Conservation (phyloP, 1,139 yeast species). For the Debaryomyces coudertii region DNA sequence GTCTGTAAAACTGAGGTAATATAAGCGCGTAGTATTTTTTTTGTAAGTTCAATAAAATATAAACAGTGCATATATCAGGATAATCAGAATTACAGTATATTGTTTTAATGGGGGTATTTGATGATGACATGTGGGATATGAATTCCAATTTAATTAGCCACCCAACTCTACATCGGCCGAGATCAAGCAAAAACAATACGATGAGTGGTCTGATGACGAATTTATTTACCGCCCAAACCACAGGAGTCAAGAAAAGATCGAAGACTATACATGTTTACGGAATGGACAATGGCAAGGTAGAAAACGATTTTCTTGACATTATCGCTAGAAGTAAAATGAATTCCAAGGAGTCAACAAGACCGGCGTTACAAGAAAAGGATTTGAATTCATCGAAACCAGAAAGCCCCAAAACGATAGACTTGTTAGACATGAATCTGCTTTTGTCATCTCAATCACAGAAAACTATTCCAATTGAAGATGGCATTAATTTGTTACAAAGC, state of each 20-base stretch:
- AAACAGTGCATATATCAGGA: background rate
- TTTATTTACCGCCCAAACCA: constrained; percentile 4
- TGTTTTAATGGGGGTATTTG: constrained; percentile 11
- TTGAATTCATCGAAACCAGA: background rate
- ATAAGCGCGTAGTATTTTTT: constrained; percentile 2
- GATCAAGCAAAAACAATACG: constrained; percentile 6
- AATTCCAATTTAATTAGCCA: background rate
- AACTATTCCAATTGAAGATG: constrained; percentile 5
- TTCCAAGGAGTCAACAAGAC: background rate
- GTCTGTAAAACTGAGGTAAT: background rate
- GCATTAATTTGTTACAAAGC: constrained; percentile 2
- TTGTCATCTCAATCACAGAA: constrained; percentile 12
- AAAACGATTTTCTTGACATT: constrained; percentile 14
- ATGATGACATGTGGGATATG: constrained; percentile 14
- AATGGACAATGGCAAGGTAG: constrained; percentile 3
- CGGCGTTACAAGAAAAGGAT: constrained; percentile 5
- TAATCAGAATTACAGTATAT: background rate
- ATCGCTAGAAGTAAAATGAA: constrained; percentile 10
- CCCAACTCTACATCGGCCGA: constrained; percentile 7
- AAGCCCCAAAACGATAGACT: constrained; percentile 5
- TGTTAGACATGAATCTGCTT: constrained; percentile 11
- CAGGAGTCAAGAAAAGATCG: constrained; percentile 5
- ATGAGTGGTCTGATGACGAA: constrained; percentile 6
- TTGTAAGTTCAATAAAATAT: background rate
- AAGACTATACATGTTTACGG: constrained; percentile 13